Conservation (phyloP, 2,329 filamentous ascomycete genomes). For the Colletotrichum limetticola region DNA sequence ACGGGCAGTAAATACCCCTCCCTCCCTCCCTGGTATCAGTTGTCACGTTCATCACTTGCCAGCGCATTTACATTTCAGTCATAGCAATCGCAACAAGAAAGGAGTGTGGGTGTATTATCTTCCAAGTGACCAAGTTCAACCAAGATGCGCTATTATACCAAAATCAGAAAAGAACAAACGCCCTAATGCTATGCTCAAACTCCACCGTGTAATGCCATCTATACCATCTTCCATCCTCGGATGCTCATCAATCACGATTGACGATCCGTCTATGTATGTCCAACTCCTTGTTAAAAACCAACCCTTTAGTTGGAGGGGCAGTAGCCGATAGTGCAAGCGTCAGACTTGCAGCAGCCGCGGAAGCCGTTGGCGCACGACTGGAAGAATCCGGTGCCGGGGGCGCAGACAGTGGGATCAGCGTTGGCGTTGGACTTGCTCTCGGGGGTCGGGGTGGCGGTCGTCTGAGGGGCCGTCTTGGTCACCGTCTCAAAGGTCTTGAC, state of each 20-base stretch:
- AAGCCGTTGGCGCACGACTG: conserved; percentile 32
- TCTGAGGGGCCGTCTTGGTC: not conserved
- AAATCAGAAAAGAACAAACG: conserved; percentile 1
- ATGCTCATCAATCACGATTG: not conserved
- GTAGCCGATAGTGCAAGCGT: conserved; percentile 29
- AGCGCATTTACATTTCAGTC: too few species aligned
- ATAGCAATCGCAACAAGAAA: not conserved
- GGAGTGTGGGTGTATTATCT: conserved; percentile 12
- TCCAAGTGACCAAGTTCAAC: not conserved
- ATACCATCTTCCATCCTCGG: not conserved
- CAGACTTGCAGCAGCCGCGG: conserved; percentile 26
- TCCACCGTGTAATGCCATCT: conserved; percentile 7
- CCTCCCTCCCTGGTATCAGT: too few species aligned
- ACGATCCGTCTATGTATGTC: not conserved
- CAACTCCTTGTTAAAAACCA: not conserved
- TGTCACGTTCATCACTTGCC: too few species aligned
- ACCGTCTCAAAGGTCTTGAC: conserved; percentile 22
- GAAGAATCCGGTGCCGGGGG: conserved; percentile 27
- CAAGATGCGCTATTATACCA: not conserved
- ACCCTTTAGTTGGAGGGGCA: conserved; percentile 25
- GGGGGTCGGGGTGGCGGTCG: not conserved
- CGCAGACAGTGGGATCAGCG: conserved; percentile 24
- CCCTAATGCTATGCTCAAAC: conserved; percentile 16
- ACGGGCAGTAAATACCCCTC: too few species aligned
- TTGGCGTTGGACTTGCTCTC: not conserved